Percentiles rank a stretch among this genome's conserved stretches.
These are phyloP conservation scores for Argentina anserina DNA, from an alignment of 306 rosid genomes.

Conservation along the genomic window DNA sequence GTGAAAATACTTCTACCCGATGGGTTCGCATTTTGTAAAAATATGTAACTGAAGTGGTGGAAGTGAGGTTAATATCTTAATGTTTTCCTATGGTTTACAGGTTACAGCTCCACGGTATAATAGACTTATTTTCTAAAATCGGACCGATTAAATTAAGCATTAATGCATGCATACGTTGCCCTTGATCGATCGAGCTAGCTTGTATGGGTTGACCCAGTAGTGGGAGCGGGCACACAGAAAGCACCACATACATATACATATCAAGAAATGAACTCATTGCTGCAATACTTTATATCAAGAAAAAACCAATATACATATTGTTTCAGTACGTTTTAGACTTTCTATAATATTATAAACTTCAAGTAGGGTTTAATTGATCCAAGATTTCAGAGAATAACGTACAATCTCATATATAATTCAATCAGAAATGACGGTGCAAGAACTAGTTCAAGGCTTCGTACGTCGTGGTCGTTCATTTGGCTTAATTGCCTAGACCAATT, in stretches of 20 bases:
- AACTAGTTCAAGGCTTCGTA: neutral
- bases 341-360: neutral
- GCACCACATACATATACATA: too few species aligned
- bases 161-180: too few species aligned
- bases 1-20: too few species aligned
- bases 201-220: neutral
- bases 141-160: too few species aligned
- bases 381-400: neutral
- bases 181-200: neutral
- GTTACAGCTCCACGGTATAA: too few species aligned
- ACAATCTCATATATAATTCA: neutral
- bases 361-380: neutral
- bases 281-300: neutral
- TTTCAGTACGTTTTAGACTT: neutral
- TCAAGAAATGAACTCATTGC: neutral
- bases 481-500: neutral
- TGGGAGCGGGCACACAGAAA: neutral
- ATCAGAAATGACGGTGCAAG: neutral
- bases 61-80: too few species aligned
- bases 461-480: neutral
- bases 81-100: too few species aligned
- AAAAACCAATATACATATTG: neutral
- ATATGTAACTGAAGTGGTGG: too few species aligned
- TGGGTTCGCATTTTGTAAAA: too few species aligned
- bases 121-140: too few species aligned